Evolutionary conservation across 768 basidiomycete genomes (phyloP).

Genomic region (Lactarius hengduanensis): DNA sequence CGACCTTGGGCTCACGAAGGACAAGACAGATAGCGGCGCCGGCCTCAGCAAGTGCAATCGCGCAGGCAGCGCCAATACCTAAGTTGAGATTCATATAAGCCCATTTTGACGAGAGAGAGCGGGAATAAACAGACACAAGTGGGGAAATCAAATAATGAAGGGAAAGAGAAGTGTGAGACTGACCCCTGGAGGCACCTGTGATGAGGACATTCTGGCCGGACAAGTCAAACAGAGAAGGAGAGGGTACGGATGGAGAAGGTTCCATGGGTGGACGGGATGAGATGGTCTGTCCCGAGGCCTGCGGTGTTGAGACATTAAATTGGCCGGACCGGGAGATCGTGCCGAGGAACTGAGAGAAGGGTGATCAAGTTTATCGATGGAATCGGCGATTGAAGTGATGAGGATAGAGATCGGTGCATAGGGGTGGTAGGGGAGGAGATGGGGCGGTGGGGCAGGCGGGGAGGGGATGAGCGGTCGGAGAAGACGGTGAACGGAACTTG

Average conservation of each 20-base stretch:
- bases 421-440: background rate
- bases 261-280: constrained; percentile 42
- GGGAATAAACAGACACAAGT: constrained; percentile 17
- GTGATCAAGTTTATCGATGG: background rate
- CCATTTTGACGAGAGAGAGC: background rate
- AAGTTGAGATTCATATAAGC: constrained; percentile 7
- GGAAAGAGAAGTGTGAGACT: constrained; percentile 28
- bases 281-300: background rate
- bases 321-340: constrained; percentile 16
- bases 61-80: constrained; percentile 58
- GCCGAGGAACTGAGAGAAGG: constrained; percentile 10
- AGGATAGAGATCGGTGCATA: background rate
- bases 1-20: constrained; percentile 44
- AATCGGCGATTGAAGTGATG: background rate
- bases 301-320: constrained; percentile 1
- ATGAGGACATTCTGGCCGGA: constrained; percentile 67
- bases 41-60: constrained; percentile 53
- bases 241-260: constrained; percentile 48
- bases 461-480: constrained; percentile 19
- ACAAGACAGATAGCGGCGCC: constrained; percentile 51
- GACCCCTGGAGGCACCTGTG: constrained; percentile 79
- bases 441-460: background rate
- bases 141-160: constrained; percentile 4
- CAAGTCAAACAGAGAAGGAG: constrained; percentile 66
- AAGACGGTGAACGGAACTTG: constrained; percentile 8